Evolutionary conservation across 306 rosid genomes (phyloP), one percentile per base, ranked within the genome.

Genomic region (Trichosanthes truncata): DNA sequence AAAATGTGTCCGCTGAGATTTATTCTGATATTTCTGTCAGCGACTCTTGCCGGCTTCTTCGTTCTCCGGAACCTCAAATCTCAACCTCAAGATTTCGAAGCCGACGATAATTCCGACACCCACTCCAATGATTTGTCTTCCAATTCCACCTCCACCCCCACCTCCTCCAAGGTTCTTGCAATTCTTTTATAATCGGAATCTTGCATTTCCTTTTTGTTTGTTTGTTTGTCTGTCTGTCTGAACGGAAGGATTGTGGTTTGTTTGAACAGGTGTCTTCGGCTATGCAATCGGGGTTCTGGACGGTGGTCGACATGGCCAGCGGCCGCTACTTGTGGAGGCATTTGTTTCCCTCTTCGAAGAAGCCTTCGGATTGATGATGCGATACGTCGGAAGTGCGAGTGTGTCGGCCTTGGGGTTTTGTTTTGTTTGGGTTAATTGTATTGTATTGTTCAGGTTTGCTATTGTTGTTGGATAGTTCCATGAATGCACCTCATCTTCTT

Each of bases 291-390:
- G 93, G 92, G 84, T 94, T 94, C 79, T 92, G 98, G 98, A 86
- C 89, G 26, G 82, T 83, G 29, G 95, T 94, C 60, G 98, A 94
- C 77, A 94, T 92, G 97, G 98, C 97, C 38, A 89, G 93, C 76
- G 98, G 98, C 9, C 94, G 97, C 78, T 92, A 94, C 74, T 91
- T 94, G 46, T 94, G 98, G 98, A 94, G 89, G 88, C 83, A 92
- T 53, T 80, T 92, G 89, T 88, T 86, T 18, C 83, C 96, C 0
- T 57, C 89, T 43, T 57, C 90, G 23, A 55, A 90, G 12, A 89
- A 91, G 83, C 74, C 57, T 40, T 82, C 92, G 4, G 85, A 81
- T 78, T 92, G 90, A 88, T 7, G 72, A 60, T 20, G 3, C n/a
- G 45, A 40, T 40, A 40, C 55, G 2, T 51, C 56, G 56, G 21